Evolutionary conservation across 2,329 filamentous ascomycete genomes (phyloP).

Genomic region (Trichoderma endophyticum): DNA sequence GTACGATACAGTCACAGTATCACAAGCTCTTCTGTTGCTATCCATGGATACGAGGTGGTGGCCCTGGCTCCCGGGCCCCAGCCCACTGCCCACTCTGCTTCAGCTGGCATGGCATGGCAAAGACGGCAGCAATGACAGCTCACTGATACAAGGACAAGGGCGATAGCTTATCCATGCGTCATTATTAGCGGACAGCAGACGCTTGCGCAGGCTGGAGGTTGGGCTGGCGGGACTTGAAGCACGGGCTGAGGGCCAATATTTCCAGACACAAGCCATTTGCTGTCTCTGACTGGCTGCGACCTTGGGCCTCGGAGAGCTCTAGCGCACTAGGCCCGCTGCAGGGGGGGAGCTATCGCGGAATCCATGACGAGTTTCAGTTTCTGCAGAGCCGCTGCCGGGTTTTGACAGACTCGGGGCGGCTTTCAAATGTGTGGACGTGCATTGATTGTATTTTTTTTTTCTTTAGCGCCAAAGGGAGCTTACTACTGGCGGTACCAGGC

Average conservation of each 20-base stretch:
- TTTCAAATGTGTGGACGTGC: not conserved
- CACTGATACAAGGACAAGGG: conserved; percentile 10
- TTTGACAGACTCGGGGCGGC: not conserved
- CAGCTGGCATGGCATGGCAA: conserved; percentile 9
- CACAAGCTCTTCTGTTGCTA: conserved; percentile 10
- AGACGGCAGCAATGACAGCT: conserved; percentile 18
- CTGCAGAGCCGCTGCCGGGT: not conserved
- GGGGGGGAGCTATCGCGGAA: not conserved
- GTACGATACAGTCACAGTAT: not conserved
- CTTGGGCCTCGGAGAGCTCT: not conserved
- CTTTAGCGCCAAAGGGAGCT: conserved; percentile 7
- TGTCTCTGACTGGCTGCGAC: conserved; percentile 6
- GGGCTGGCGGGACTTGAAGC: not conserved
- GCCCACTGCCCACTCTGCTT: not conserved
- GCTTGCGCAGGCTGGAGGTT: conserved; percentile 3
- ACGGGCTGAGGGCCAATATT: conserved; percentile 2
- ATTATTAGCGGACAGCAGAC: conserved; percentile 14
- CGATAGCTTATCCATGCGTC: conserved; percentile 17
- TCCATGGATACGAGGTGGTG: conserved; percentile 19
- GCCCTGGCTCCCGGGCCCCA: not conserved
- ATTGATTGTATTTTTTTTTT: not conserved
- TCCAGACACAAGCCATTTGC: not conserved
- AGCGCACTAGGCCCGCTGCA: conserved; percentile 11
- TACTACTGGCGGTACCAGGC: not conserved
- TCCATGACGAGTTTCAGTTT: not conserved